A percentile compares a stretch with the other conserved stretches of the same genome.
Evolutionary conservation across 208 protist species (phyloP).

Genomic region (Tritrichomonas musculus): DNA sequence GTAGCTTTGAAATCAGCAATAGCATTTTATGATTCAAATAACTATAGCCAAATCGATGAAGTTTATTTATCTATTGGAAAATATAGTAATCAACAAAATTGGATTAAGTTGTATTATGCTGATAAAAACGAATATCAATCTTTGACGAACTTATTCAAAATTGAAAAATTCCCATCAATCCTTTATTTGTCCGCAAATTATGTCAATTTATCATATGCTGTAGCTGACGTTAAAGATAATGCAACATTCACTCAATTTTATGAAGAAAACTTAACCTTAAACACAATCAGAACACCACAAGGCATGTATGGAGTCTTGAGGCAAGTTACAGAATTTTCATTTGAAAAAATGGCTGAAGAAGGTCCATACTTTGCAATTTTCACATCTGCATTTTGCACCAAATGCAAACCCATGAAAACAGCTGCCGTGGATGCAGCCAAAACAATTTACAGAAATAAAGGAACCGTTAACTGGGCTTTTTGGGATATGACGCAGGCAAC

Average conservation of each 20-base stretch:
- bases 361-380: neutral
- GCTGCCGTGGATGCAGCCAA: neutral
- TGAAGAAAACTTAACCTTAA: neutral
- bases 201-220: neutral
- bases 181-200: neutral
- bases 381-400: neutral
- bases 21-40: neutral
- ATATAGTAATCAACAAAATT: neutral
- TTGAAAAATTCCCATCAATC: neutral
- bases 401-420: neutral
- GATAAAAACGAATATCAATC: neutral
- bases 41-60: neutral
- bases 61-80: neutral
- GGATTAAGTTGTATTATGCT: neutral
- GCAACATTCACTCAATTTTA: neutral
- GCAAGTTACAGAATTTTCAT: neutral
- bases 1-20: neutral
- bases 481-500: neutral
- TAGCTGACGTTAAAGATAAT: neutral
- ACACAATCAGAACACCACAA: neutral
- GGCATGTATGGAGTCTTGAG: neutral
- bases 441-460: neutral
- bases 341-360: neutral
- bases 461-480: neutral
- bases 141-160: neutral